These are phyloP conservation scores for Citrus sinensis DNA, from an alignment of 345 rosid species.

Conservation along the genomic window DNA sequence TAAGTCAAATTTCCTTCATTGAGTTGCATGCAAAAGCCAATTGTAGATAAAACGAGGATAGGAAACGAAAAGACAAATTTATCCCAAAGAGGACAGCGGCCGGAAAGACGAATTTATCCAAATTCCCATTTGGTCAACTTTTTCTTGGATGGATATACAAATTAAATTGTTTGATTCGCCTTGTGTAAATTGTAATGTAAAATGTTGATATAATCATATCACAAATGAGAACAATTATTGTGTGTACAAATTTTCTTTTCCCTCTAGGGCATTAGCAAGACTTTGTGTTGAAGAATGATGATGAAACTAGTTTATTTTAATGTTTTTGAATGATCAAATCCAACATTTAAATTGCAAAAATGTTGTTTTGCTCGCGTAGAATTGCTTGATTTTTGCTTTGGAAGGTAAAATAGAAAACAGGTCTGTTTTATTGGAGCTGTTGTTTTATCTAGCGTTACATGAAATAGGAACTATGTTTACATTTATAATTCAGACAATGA, in stretches of 20 bases:
- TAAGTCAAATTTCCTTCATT: neutral
- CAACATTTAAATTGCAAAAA: neutral
- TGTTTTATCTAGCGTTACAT: no score
- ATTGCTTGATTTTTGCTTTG: no score
- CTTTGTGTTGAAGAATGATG: neutral
- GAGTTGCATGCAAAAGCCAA: neutral
- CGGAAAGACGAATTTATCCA: slow-evolving; percentile 6
- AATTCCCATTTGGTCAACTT: neutral
- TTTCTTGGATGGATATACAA: neutral
- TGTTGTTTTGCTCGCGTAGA: no score
- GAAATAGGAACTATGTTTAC: no score
- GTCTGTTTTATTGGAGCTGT: no score
- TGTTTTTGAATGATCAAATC: neutral
- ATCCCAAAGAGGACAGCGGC: neutral
- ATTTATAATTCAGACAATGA: no score
- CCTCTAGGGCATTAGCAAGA: no score
- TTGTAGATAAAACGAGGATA: neutral
- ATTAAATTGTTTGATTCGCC: no score
- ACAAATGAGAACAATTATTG: no score
- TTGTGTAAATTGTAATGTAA: neutral
- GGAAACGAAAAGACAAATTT: neutral
- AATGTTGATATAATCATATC: neutral
- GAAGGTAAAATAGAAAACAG: no score
- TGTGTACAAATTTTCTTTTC: no score
- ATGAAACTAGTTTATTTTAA: neutral